These are phyloP conservation scores for Platanthera zijinensis DNA, from an alignment of 106 monocot species.

Conservation along the genomic window DNA sequence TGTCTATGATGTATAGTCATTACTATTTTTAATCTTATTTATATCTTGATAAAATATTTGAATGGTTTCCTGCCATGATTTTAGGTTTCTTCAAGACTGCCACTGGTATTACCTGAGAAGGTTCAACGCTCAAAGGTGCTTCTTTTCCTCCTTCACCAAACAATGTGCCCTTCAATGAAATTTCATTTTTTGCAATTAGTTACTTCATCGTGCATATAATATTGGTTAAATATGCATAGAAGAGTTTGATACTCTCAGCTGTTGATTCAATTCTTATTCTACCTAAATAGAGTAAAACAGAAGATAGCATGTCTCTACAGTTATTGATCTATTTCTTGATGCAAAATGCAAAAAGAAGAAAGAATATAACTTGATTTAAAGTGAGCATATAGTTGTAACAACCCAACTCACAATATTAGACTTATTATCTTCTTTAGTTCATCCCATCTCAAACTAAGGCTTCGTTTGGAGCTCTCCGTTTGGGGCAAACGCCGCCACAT, in stretches of 20 bases:
- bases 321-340: neutral
- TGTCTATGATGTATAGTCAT: neutral
- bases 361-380: neutral
- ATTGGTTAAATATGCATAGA: neutral
- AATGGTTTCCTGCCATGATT: slow-evolving; percentile 4
- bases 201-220: neutral
- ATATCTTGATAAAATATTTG: neutral
- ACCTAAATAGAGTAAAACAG: neutral
- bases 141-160: neutral
- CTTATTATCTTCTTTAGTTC: too few relatives aligned
- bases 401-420: too few relatives aligned
- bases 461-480: too few relatives aligned
- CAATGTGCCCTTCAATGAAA: neutral
- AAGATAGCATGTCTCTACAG: neutral
- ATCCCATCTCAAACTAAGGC: too few relatives aligned
- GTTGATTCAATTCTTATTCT: neutral
- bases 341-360: neutral
- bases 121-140: slow-evolving; percentile 81
- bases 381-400: neutral
- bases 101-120: slow-evolving; percentile 78
- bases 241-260: neutral
- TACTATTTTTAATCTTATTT: neutral
- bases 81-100: slow-evolving; percentile 75
- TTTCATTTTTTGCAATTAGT: neutral
- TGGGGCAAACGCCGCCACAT: too few relatives aligned